Conservation (phyloP, 2,329 filamentous ascomycete genomes). For the Sporothrix luriei region DNA sequence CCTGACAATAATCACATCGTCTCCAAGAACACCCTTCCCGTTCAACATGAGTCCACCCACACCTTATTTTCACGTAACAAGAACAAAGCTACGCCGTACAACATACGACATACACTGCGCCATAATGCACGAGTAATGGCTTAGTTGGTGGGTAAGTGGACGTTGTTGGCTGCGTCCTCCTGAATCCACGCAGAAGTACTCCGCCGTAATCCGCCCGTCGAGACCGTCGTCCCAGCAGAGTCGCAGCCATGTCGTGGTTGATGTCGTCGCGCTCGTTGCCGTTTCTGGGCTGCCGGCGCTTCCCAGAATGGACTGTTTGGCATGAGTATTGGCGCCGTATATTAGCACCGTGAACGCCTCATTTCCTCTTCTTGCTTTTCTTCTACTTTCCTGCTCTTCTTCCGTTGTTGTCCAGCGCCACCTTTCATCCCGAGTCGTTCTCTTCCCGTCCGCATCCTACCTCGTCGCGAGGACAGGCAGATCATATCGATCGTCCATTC, state of each 20-base stretch:
- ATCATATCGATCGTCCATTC: constrained; percentile 4
- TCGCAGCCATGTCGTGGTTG: not conserved
- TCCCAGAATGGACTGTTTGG: no score
- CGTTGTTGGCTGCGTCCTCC: no score
- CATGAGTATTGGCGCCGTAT: not conserved
- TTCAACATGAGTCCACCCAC: constrained; percentile 6
- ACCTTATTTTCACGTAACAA: constrained; percentile 2
- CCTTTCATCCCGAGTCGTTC: constrained; percentile 22
- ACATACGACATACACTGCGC: not conserved
- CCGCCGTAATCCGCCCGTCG: no score
- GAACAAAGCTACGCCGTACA: not conserved
- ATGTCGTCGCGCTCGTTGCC: constrained; percentile 4
- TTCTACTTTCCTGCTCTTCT: not conserved
- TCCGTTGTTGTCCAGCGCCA: constrained; percentile 4
- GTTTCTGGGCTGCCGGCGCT: not conserved
- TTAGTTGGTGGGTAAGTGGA: no score
- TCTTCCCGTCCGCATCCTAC: constrained; percentile 3
- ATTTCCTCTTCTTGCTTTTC: not conserved
- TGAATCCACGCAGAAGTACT: no score
- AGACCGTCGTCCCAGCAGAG: no score
- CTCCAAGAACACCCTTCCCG: not conserved
- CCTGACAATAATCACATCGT: no score
- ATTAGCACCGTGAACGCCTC: not conserved
- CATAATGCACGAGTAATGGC: not conserved
- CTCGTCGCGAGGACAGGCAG: constrained; percentile 14